These are phyloP conservation scores for Yamadazyma oceani DNA, from an alignment of 1,139 yeast species.

Conservation along the genomic window DNA sequence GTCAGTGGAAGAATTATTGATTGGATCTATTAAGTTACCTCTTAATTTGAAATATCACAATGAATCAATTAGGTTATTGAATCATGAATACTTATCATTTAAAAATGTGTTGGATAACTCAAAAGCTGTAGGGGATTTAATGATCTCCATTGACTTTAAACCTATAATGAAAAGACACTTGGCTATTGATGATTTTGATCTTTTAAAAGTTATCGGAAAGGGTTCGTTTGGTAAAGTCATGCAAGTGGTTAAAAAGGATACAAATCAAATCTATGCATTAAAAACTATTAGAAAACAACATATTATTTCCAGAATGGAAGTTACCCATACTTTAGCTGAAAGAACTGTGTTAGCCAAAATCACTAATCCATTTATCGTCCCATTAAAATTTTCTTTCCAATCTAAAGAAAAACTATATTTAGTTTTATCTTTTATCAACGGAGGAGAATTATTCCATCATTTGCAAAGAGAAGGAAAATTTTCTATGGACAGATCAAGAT, in stretches of 20 bases:
- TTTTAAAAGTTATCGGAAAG: slow-evolving; percentile 92
- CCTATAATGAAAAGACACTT: slow-evolving; percentile 67
- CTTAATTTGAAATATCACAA: slow-evolving; percentile 40
- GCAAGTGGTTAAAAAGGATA: slow-evolving; percentile 96
- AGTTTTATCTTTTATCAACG: slow-evolving; percentile 90
- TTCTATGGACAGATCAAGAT: slow-evolving; percentile 83
- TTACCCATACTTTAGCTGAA: slow-evolving; percentile 94
- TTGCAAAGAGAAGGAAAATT: slow-evolving; percentile 89
- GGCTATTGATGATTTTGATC: slow-evolving; percentile 86
- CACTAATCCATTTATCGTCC: slow-evolving; percentile 97
- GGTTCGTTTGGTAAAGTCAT: slow-evolving; percentile 98
- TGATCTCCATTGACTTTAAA: slow-evolving; percentile 75
- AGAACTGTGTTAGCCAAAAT: slow-evolving; percentile 92
- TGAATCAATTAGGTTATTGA: slow-evolving; percentile 40
- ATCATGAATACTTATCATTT: slow-evolving; percentile 49
- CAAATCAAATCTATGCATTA: slow-evolving; percentile 89
- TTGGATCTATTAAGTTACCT: slow-evolving; percentile 46
- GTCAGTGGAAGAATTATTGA: slow-evolving; percentile 39
- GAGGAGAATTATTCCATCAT: slow-evolving; percentile 96
- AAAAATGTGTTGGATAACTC: slow-evolving; percentile 29
- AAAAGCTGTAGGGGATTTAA: slow-evolving; percentile 37
- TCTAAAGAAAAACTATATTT: slow-evolving; percentile 90
- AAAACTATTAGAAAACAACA: slow-evolving; percentile 93
- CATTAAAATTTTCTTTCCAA: slow-evolving; percentile 92
- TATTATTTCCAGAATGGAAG: slow-evolving; percentile 91